Base-by-base conservation (phyloP, 306 rosid genomes). In the Trichosanthes cucumerina region DNA sequence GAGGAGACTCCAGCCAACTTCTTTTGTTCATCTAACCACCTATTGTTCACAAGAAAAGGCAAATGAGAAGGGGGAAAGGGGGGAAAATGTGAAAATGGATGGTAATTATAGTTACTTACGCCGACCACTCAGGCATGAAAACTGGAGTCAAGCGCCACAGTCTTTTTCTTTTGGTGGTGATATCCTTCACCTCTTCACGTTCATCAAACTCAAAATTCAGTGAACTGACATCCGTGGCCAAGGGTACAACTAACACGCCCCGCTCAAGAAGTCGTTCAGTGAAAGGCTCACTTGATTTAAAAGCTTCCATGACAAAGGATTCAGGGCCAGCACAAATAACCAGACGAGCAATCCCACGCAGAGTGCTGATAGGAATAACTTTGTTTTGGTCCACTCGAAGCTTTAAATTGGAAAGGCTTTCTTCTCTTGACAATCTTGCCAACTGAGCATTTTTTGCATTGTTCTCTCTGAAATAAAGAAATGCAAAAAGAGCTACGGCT, bases 21-120 rank as follows among this genome's bases (percentile, higher is more conserved):
- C 89, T 95, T 95, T 83, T 95, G 97, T 33, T 95, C 97, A 63
- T 89, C 90, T 79, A 95, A 75, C 98, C 98, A 95, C 81, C 98
- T 95, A 65, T 65, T 31, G 50, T 79, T 50, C 72, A 81, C 59
- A 63, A 15, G 33, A 57, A 26, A 21, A 64, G n/a, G 59, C 23
- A 56, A 59, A 54, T 33, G 24, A 46, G 28, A 81, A 31, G 39
- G 36, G 44, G 13, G 65, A 46, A 8, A 43, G 43, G 9, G 53
- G 64, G 56, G 8, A 82, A 64, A 76, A 33, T 57, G 74, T 74
- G 52, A 23, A 71, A 71, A 53, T 23, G 16, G 50, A 70, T 23
- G 39, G 50, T 74, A 41, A 24, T 49, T 12, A 41, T 39, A 54
- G 28, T 81, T 33, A 81, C 99, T 85, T 88, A 92, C 99, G 84